A percentile compares a stretch with the other conserved stretches of the same genome.
These are phyloP conservation scores for Zea luxurians DNA, from an alignment of 176 grass and related monocot genomes.

Conservation along the genomic window DNA sequence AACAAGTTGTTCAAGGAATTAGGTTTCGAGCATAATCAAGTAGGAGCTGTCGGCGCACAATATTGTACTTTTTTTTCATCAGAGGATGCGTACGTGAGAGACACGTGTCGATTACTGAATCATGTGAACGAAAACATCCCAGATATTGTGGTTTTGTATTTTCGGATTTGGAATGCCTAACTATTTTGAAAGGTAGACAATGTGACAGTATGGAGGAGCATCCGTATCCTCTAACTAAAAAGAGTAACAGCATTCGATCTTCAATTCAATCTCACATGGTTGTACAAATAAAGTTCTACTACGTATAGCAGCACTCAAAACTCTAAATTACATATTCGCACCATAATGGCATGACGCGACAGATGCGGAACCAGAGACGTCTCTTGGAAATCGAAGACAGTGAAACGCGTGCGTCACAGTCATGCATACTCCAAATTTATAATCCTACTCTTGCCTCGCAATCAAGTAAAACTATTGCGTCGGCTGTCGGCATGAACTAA, in stretches of 20 bases:
- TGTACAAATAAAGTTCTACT: background rate
- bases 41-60: background rate
- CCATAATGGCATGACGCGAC: background rate
- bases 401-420: slow-evolving; percentile 19
- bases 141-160: background rate
- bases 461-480: background rate
- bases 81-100: background rate
- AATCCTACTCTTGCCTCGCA: background rate
- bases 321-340: background rate
- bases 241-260: background rate
- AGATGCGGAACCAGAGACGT: slow-evolving; percentile 10
- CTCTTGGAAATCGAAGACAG: slow-evolving; percentile 29
- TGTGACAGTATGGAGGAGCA: no score
- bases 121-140: background rate
- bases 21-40: background rate
- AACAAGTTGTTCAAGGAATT: background rate
- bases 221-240: no score
- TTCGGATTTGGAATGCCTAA: background rate
- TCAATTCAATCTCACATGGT: background rate
- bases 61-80: background rate
- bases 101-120: background rate
- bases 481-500: slow-evolving; percentile 25
- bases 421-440: background rate
- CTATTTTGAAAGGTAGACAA: background rate
- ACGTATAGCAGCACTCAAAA: background rate